Conservation (phyloP, 2,329 filamentous ascomycete genomes). For the Colletotrichum orbiculare region DNA sequence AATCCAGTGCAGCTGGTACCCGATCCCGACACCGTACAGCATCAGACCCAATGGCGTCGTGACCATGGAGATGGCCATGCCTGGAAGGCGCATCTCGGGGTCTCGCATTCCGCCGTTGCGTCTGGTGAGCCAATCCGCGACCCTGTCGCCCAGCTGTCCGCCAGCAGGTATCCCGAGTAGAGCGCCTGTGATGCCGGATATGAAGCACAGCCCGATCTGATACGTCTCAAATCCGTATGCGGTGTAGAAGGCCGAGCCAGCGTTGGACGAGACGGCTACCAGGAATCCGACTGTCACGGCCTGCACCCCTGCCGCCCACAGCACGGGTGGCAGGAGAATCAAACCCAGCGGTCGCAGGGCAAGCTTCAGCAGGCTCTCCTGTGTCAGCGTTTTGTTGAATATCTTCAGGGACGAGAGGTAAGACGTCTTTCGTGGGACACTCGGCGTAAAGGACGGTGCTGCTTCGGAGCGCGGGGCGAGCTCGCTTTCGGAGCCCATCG, state of each 20-base stretch:
- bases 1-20: constrained; percentile 63
- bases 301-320: constrained; percentile 66
- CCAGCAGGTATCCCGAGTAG: constrained; percentile 61
- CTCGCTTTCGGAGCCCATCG: constrained; percentile 37
- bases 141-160: constrained; percentile 58
- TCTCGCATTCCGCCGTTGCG: constrained; percentile 67
- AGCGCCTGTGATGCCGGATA: constrained; percentile 59
- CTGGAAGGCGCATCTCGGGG: constrained; percentile 69
- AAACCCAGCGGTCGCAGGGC: constrained; percentile 61
- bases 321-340: constrained; percentile 61
- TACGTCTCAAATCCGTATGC: constrained; percentile 58
- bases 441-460: not conserved
- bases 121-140: constrained; percentile 60
- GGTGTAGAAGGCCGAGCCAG: constrained; percentile 53
- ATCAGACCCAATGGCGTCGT: constrained; percentile 59
- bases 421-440: constrained; percentile 39
- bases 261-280: constrained; percentile 66
- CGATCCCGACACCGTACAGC: constrained; percentile 60
- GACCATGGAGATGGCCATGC: constrained; percentile 61
- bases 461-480: constrained; percentile 18
- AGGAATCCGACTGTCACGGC: constrained; percentile 67
- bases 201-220: constrained; percentile 63
- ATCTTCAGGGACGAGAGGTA: constrained; percentile 52
- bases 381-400: constrained; percentile 54
- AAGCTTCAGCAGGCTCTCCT: constrained; percentile 59